Evolutionary conservation across 139 green algal species (phyloP), one percentile per base, ranked within the genome.

Genomic region (Volvox africanus): DNA sequence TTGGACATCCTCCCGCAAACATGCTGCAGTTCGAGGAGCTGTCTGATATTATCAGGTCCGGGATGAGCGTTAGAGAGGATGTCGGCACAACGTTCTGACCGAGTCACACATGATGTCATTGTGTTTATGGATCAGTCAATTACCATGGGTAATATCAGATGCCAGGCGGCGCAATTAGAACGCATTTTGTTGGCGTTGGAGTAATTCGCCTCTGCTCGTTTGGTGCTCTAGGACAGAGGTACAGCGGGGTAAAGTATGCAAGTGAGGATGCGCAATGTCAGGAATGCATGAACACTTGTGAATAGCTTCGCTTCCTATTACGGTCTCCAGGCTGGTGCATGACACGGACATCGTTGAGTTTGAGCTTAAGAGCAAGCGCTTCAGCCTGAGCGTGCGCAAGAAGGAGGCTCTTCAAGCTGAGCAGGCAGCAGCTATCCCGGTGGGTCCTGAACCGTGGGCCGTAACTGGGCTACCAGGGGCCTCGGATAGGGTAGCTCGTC

Each of bases 321-420:
- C 21, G 9, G 65, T 28, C 50, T 14, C 80, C 94, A 99, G 98
- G 92, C 97, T 99, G 94, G 97, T 99, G 50, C 93, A 99, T 90
- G 94, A 97, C 61, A 98, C 97, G 22, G 98, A 99, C 92, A 99
- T 99, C 82, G 97, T 99, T 28, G 98, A 99, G 94, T 94, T 99
- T 69, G 96, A 99, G 92, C 90, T 99, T 19, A 99, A 98, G 92
- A 97, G 96, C 94, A 99, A 98, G 93, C 91, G 94, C 28, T 99
- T 99, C 95, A 97, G 95, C 91, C 93, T 99, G 69, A 93, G 93
- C 26, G 93, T 99, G 17, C 95, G 96, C 80, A 99, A 99, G 94
- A 96, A 97, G 93, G 97, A 98, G 93, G 97, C 97, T 1, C 81
- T 98, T 26, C 93, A 94, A 37, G 62, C 83, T 37, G 89, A 92